Conservation (phyloP, 2,329 filamentous ascomycete genomes). For the Zalaria obscura region DNA sequence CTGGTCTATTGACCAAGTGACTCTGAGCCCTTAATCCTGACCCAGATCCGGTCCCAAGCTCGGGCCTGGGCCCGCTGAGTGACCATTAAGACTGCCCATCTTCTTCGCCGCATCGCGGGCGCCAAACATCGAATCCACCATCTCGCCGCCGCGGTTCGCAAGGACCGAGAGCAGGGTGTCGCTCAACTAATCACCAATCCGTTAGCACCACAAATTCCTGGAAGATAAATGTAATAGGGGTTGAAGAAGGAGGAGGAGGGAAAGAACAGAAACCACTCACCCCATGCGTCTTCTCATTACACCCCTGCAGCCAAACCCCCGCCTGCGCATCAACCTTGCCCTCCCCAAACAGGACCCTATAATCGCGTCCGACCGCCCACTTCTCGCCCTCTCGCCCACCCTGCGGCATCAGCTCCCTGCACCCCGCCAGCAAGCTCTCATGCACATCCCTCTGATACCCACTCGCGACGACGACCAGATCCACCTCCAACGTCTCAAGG, state of each 20-base stretch:
- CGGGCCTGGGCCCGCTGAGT: too few relatives aligned
- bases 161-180: slow-evolving; percentile 23
- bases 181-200: slow-evolving; percentile 7
- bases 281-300: slow-evolving; percentile 83
- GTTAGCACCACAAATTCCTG: too few relatives aligned
- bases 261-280: slow-evolving; percentile 46
- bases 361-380: slow-evolving; percentile 63
- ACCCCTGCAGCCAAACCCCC: slow-evolving; percentile 86
- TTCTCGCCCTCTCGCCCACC: slow-evolving; percentile 30
- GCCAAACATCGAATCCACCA: slow-evolving; percentile 23
- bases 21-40: too few relatives aligned
- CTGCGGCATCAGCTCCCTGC: slow-evolving; percentile 52
- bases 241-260: neutral
- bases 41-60: too few relatives aligned
- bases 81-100: too few relatives aligned
- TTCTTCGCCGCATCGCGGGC: neutral
- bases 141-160: slow-evolving; percentile 20
- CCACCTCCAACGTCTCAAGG: slow-evolving; percentile 56
- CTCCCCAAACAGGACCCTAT: slow-evolving; percentile 57
- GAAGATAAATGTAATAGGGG: too few relatives aligned
- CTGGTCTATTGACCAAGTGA: too few relatives aligned
- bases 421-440: slow-evolving; percentile 54
- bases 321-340: slow-evolving; percentile 56
- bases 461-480: slow-evolving; percentile 73
- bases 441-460: slow-evolving; percentile 73